Base-by-base conservation (phyloP, 108 stramenopile species). In the Skeletonema potamos region DNA sequence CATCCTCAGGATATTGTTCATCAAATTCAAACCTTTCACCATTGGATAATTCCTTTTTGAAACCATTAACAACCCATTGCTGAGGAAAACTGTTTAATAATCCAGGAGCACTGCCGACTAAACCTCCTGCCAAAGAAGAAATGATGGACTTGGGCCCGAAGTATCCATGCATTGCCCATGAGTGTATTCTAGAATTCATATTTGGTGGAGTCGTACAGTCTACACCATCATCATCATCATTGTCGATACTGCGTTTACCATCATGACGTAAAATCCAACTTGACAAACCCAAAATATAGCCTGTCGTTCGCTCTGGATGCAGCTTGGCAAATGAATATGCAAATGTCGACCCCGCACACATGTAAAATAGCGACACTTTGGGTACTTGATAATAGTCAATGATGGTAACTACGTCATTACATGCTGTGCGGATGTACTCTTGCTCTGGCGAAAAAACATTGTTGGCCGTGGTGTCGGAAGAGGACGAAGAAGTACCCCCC, bases 331-430 rank as follows among this genome's bases (percentile, higher is more conserved):
- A 75, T 3, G 61, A 69, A 61, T 69, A 70, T 4, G 58, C 66
- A 37, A 75, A 75, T 3, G 67, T 54, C 6, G 74, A 69, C 15
- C 74, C 74, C 6, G 74, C 74, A 46, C 74, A 75, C 74, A 68
- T 75, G 58, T 69, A 75, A 15, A 75, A 37, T 10, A 37, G 36
- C 12, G 36, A 37, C 36, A 37, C 36, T 10, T 37, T 37, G 30
- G 41, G 37, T 28, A 74, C 58, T 48, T 58, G 27, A 59, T 68
- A 51, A 34, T 67, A 46, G 41, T 74, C 73, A 28, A 75, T 17
- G 17, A 75, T 70, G 24, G 67, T 54, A 34, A 75, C 17, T 39
- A 75, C 24, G 36, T 75, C 74, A 30, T 69, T 37, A 24, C 36
- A 54, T n/a, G 74, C 20, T 27, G 74, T 54, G 11, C 32, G 24